Base-by-base conservation (phyloP, 805 yeast species). In the Diddensiella caesifluorescens region DNA sequence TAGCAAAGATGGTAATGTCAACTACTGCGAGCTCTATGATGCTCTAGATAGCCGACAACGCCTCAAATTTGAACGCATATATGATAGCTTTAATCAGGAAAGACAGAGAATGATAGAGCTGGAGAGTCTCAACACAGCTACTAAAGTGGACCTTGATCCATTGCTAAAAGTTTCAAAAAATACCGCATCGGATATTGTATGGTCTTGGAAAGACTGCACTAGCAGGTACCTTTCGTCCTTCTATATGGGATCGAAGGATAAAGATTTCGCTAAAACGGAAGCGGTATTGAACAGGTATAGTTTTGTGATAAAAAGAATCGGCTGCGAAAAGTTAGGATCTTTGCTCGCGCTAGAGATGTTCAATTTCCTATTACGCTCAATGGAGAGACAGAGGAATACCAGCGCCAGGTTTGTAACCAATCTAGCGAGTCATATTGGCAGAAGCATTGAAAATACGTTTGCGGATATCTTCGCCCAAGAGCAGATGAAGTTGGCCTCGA, bases 71-170 rank as follows among this genome's bases (percentile, higher is more conserved):
- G 84, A 86, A 53, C 68, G 67, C 13, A 73, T 79, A 0, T 64
- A 90, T 31, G 89, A 87, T 47, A 61, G 68, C 1, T 76, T 82
- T 51, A 89, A 92, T 50, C 75, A 74, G 42, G 77, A 76, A 15
- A 76, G 97, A 57, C 95, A 90, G 61, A 65, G 74, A 33, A 73
- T 71, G 19, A 58, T 92, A 23, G 98, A 90, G 62, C 68, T 27
- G 38, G 16, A 29, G 16, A 29, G 32, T n/a, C n/a, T n/a, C n/a
- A 13, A 55, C 56, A 19, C 32, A 6, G 32, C 32, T 28, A 19
- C 32, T 22, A 34, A 34, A 9, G 38, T 34, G 27, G 16, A 27
- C 23, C 19, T 12, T 18, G 16, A 22, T 12, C 33, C 23, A 26
- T 13, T 5, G 10, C 30, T 21, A 18, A 26, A 39, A 25, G 22